Percentiles rank a stretch among this genome's conserved stretches.
These are phyloP conservation scores for Colletotrichum musicola DNA, from an alignment of 2,329 filamentous ascomycete genomes.

Conservation along the genomic window DNA sequence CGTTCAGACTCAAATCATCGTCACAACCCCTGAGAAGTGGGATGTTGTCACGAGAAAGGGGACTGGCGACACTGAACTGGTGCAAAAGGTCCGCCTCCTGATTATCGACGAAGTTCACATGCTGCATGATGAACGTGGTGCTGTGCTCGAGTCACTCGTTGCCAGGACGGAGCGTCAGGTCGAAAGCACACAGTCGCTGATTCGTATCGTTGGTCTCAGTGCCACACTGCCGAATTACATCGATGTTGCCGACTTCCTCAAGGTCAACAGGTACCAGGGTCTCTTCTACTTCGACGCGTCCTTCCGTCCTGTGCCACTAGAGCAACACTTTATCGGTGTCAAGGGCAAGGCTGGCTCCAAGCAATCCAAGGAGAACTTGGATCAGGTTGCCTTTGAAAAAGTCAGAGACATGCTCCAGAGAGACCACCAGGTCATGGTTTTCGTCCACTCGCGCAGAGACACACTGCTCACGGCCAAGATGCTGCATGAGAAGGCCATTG, in stretches of 20 bases:
- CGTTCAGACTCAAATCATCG: conserved; percentile 95
- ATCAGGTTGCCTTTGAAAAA: conserved; percentile 91
- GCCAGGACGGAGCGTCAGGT: conserved; percentile 96
- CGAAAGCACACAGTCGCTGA: conserved; percentile 96
- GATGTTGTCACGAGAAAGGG: conserved; percentile 98
- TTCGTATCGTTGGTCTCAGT: conserved; percentile 94
- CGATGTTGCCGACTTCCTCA: conserved; percentile 96
- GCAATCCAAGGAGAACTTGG: conserved; percentile 88
- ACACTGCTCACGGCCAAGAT: conserved; percentile 89
- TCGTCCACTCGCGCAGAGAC: conserved; percentile 96
- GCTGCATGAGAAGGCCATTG: conserved; percentile 86
- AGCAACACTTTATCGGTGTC: conserved; percentile 97
- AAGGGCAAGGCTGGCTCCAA: conserved; percentile 89
- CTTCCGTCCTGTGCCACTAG: conserved; percentile 93
- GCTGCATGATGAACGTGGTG: conserved; percentile 97
- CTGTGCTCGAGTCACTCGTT: conserved; percentile 95
- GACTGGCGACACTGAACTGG: conserved; percentile 95
- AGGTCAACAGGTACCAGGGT: conserved; percentile 92
- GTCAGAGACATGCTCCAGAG: conserved; percentile 90
- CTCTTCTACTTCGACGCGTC: conserved; percentile 98
- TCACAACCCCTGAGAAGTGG: conserved; percentile 99
- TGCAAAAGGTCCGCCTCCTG: conserved; percentile 94
- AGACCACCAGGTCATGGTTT: conserved; percentile 99
- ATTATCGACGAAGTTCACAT: conserved; percentile 99
- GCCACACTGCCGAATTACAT: conserved; percentile 97